These are phyloP conservation scores for Lentinula sp. DNA, from an alignment of 768 basidiomycete species.

Conservation along the genomic window DNA sequence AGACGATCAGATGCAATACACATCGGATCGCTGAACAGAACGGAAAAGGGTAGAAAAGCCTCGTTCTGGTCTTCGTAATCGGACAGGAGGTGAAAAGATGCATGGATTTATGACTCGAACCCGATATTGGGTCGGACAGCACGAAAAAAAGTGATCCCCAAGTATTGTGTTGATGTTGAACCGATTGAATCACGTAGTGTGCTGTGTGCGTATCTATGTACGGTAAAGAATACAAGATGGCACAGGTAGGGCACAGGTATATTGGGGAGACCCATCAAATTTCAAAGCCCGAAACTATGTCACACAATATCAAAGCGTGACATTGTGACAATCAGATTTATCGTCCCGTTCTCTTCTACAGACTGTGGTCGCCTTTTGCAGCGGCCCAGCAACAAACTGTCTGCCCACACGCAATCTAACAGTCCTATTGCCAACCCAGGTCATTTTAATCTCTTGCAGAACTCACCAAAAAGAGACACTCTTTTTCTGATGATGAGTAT, in stretches of 20 bases:
- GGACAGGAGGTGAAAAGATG: neutral
- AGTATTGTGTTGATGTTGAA: neutral
- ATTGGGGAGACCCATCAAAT: neutral
- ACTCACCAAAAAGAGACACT: conserved; percentile 36
- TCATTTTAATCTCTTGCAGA: conserved; percentile 25
- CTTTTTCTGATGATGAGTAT: conserved; percentile 58
- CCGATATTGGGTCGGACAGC: neutral
- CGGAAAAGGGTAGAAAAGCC: neutral
- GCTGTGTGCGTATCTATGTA: neutral
- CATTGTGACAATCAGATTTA: neutral
- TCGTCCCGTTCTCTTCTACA: conserved; percentile 6
- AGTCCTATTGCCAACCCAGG: conserved; percentile 28
- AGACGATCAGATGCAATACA: neutral
- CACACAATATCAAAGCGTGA: neutral
- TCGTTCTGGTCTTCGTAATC: neutral
- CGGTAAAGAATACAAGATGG: neutral
- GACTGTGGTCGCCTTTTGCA: conserved; percentile 14
- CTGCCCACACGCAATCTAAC: conserved; percentile 22
- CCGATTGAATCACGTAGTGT: neutral
- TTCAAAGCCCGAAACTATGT: neutral
- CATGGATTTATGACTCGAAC: neutral
- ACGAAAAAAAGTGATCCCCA: neutral
- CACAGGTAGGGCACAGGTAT: neutral
- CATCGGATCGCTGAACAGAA: neutral
- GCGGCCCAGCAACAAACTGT: conserved; percentile 36